phyloP scores from a whole-genome alignment of 768 basidiomycete genomes.

The Goffeauzyma gilvescens region DNA sequence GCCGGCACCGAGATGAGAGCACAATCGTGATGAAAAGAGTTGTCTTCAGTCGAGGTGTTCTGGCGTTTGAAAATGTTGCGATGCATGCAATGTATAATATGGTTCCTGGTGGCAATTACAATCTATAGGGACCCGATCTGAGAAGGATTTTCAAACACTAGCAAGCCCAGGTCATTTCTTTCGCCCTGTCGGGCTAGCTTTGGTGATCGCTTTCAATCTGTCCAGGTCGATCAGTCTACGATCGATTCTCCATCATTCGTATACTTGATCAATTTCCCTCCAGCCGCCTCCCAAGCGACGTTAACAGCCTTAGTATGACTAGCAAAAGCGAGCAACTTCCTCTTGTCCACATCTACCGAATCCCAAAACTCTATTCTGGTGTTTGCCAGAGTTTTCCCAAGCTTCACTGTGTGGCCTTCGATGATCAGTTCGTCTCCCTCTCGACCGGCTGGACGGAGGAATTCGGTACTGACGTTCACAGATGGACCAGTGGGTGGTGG shows the following conservation, averaged over 20 bases:
- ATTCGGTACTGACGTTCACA: conserved; percentile 26
- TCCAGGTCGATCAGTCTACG: conserved; percentile 2
- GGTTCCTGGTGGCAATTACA: too few species aligned
- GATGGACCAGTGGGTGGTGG: conserved; percentile 26
- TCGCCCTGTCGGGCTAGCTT: too few species aligned
- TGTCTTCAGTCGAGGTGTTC: too few species aligned
- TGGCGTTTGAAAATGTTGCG: too few species aligned
- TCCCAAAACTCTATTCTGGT: conserved; percentile 22
- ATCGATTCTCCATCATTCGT: conserved; percentile 10
- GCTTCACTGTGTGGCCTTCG: conserved; percentile 23
- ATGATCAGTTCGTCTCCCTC: conserved; percentile 16
- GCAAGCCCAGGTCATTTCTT: too few species aligned
- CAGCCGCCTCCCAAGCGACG: conserved; percentile 10
- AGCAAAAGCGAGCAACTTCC: conserved; percentile 24
- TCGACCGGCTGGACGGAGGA: conserved; percentile 25
- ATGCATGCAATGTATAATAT: too few species aligned
- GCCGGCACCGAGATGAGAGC: too few species aligned
- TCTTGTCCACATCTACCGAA: conserved; percentile 4
- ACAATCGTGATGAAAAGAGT: too few species aligned
- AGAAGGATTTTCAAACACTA: too few species aligned
- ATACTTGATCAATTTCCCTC: conserved; percentile 12
- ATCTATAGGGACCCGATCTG: too few species aligned
- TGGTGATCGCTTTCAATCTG: too few species aligned
- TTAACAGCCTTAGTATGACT: conserved; percentile 29
- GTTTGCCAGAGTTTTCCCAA: conserved; percentile 21